Evolutionary conservation across 176 grass and related monocot genomes (phyloP), one percentile per base, ranked within the genome.

Genomic region (Carex parvula): DNA sequence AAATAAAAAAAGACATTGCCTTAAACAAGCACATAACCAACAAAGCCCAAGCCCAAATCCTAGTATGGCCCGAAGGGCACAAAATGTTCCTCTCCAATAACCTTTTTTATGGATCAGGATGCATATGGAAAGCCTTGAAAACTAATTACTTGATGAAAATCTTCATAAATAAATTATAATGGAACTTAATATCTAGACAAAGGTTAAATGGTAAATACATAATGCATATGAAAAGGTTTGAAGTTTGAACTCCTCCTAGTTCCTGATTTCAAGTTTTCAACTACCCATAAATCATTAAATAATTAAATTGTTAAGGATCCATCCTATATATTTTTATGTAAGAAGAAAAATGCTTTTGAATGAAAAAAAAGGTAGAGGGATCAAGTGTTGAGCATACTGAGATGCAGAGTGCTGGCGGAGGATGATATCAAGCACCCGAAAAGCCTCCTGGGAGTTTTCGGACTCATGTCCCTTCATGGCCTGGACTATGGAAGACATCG

Each of bases 351-450:
- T 0, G 2, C 0, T 15, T 64, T 83, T 9, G 37, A 71, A 21
- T 18, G 8, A 71, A 44, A 21, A 20, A 20, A 46, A 71, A 55
- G 46, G 32, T 1, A 39, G 0, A n/a, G 41, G 29, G 1, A 1
- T 53, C 11, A 10, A 42, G 21, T 29, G 30, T 60, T 16, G 15
- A 82, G 79, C 89, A 55, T 91, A 98, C 95, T 94, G 90, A 18
- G 94, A 88, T 13, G 91, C 86, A 0, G 95, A 92, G 57, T 98
- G 95, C 63, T 98, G 95, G 6, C 95, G 81, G 37, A 98, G 24
- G 15, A 98, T 98, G 26, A 98, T 98, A 82, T 98, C 92, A 22
- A 98, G 88, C 10, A 98, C 95, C 0, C 95, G 70, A 39, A 98
- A 88, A 2, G 95, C 95, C 80, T 98, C 95, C 53, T 92, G 92